phyloP scores from a whole-genome alignment of 2,329 filamentous ascomycete genomes.

The Cucurbitaria berberidis region DNA sequence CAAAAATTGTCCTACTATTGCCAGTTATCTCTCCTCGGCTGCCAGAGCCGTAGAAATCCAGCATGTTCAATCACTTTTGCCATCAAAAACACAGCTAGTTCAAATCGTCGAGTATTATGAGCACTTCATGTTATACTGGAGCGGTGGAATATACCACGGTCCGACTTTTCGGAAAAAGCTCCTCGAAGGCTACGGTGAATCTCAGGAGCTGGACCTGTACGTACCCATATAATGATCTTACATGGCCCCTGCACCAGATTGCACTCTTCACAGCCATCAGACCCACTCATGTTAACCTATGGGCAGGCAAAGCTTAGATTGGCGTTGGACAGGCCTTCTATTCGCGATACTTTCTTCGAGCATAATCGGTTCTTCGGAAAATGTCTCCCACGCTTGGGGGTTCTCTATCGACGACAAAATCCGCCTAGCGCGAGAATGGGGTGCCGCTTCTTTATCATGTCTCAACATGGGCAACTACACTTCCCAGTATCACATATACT shows the following conservation, averaged over 20 bases:
- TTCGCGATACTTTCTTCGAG: constrained; percentile 54
- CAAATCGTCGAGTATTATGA: constrained; percentile 50
- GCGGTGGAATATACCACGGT: constrained; percentile 48
- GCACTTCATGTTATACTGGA: constrained; percentile 48
- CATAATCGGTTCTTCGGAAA: constrained; percentile 51
- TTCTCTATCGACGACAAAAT: constrained; percentile 52
- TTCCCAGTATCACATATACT: constrained; percentile 44
- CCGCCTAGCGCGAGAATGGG: constrained; percentile 54
- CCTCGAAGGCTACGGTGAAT: constrained; percentile 46
- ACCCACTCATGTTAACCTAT: background rate
- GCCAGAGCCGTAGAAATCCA: constrained; percentile 33
- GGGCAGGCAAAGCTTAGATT: constrained; percentile 25
- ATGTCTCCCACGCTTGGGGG: constrained; percentile 51
- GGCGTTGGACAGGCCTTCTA: constrained; percentile 51
- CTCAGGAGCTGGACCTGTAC: constrained; percentile 48
- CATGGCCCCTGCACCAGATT: too few relatives aligned
- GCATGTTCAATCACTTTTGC: constrained; percentile 49
- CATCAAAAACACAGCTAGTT: constrained; percentile 28
- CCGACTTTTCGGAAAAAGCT: constrained; percentile 50
- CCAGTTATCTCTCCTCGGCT: constrained; percentile 28
- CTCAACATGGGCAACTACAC: constrained; percentile 57
- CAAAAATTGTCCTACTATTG: constrained; percentile 8
- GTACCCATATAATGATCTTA: background rate
- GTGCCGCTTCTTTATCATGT: constrained; percentile 53
- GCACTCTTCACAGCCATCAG: background rate